Base-by-base conservation (phyloP, 768 basidiomycete genomes). In the Tulasnella sp. region DNA sequence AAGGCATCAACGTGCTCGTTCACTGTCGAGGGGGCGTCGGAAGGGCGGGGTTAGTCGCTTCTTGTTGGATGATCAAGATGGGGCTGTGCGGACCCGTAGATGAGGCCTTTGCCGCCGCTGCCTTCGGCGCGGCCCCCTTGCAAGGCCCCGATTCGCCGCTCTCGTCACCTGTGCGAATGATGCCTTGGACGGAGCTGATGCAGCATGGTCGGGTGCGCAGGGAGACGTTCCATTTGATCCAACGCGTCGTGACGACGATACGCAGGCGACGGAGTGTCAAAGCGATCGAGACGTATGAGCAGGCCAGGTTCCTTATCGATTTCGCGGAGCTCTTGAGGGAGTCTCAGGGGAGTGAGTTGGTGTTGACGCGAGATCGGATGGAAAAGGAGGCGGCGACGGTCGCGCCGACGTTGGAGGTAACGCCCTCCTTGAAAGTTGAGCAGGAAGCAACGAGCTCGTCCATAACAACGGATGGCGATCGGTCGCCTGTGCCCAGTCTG, bases 11-110 rank as follows among this genome's bases (percentile, higher is more conserved):
- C 8, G 77, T 92, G 8, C 77, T 94, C 10, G 86, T 85, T 11
- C 94, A 97, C 65, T 98, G 94, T 68, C 81, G 93, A 17, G 93
- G 93, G 15, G 94, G 94, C 2, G 86, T 98, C 5, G 93, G 93
- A 2, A 80, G 93, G 17, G 94, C 93, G 0, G 94, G 93, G 0
- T 76, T 97, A 24, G 76, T 97, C 46, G 92, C 92, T 1, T 89
- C 85, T 64, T 91, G 87, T 66, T 97, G 93, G 93, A 77, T 88
- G 68, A 76, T 94, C 60, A 90, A 88, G 69, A 81, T 96, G 62
- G 93, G 92, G 3, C 76, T 96, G n/a, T 93, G 79, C 66, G 87
- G 82, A 25, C 67, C 10, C 67, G 67, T 34, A 59, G 66, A n/a
- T 38, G 38, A 31, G 17, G 19, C 31, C 9, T 38, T 38, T 15